Evolutionary conservation across 2,329 filamentous ascomycete species (phyloP), one percentile per base, ranked within the genome.

Genomic region (Aspergillus clavatus): DNA sequence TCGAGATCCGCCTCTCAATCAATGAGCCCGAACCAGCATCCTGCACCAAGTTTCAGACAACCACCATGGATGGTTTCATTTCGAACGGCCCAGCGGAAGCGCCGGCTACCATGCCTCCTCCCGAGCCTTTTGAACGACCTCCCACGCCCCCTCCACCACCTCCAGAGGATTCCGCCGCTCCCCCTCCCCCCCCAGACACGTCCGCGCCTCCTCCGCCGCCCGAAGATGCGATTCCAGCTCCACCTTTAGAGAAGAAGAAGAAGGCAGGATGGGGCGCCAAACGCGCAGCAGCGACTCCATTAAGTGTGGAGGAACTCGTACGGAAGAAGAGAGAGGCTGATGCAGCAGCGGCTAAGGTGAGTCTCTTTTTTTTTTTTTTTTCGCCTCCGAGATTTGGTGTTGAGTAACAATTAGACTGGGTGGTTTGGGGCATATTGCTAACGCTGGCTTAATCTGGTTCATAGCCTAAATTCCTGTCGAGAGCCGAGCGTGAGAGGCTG

Each of bases 311-410:
- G 67, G 87, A 95, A 57, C 78, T 95, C 4, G 71, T 95, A 18
- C 81, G 82, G 55, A 86, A 90, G 71, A 94, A 94, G 75, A 87
- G 86, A 62, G 88, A 87, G 50, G 85, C 87, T 22, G 88, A 93
- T 68, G 86, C 86, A 27, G 88, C 86, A 12, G 85, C 88, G 7
- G 80, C 87, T 44, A 95, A 93, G 70, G 78, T 81, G 71, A 55
- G 67, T 52, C 51, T 54, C 44, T 56, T n/a, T n/a, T n/a, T n/a
- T n/a, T n/a, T n/a, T n/a, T n/a, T n/a, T n/a, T n/a, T n/a, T n/a
- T n/a, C n/a, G n/a, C 61, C 16, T n/a, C 31, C 18, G 18, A 35
- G 4, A 3, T 6, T 11, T 4, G 23, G 23, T 24, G 8, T 24
- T 24, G 23, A 24, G 5, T n/a, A n/a, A n/a, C n/a, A n/a, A n/a